These are phyloP conservation scores for Phytophthora fragariae DNA, from an alignment of 352 stramenopile species.

Conservation along the genomic window DNA sequence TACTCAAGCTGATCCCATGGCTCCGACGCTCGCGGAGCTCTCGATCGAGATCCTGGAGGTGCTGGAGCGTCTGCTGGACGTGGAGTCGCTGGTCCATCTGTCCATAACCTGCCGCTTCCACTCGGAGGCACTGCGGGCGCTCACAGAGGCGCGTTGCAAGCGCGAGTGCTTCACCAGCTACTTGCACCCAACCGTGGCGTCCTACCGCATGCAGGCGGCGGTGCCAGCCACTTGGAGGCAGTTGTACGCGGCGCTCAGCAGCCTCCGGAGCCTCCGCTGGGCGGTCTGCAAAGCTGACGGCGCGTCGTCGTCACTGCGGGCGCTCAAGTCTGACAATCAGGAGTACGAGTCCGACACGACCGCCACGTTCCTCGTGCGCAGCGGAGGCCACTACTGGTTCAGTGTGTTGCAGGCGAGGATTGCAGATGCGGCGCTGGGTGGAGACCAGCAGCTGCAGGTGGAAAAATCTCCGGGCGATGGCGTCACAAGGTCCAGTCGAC, in stretches of 20 bases:
- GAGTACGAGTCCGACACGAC: constrained; percentile 63
- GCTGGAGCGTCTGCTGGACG: constrained; percentile 44
- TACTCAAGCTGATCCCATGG: background rate
- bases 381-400: constrained; percentile 83
- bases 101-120: constrained; percentile 36
- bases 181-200: constrained; percentile 68
- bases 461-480: background rate
- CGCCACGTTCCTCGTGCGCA: constrained; percentile 54
- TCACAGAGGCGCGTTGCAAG: constrained; percentile 61
- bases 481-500: constrained; percentile 4
- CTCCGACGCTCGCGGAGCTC: constrained; percentile 35
- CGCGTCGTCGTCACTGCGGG: constrained; percentile 58
- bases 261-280: constrained; percentile 51
- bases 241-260: constrained; percentile 64
- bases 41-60: constrained; percentile 49
- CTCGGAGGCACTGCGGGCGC: constrained; percentile 2
- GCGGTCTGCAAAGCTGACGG: constrained; percentile 47
- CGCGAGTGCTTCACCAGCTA: constrained; percentile 68
- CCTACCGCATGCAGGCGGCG: constrained; percentile 65
- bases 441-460: constrained; percentile 12
- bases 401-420: constrained; percentile 59
- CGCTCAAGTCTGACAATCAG: constrained; percentile 75
- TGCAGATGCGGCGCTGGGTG: constrained; percentile 30
- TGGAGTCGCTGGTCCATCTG: constrained; percentile 52
- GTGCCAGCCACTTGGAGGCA: constrained; percentile 67